These are phyloP conservation scores for Naganishia liquefaciens DNA, from an alignment of 1,284 basidiomycete genomes.

Conservation along the genomic window DNA sequence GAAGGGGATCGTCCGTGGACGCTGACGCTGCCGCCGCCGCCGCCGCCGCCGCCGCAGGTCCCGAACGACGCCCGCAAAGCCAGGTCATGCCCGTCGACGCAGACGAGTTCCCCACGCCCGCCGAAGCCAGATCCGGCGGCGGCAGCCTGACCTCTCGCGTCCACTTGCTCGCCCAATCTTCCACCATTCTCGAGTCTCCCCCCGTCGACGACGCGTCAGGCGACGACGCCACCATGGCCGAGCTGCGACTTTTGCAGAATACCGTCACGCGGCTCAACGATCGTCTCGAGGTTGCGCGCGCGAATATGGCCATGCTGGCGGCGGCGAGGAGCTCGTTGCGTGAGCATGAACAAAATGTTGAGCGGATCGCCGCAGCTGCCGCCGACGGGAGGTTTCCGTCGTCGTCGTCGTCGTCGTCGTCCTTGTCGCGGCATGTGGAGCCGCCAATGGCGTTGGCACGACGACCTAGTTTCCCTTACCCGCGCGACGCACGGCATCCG, in stretches of 20 bases:
- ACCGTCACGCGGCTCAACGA: slow-evolving; percentile 24
- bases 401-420: not conserved
- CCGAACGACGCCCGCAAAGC: slow-evolving; percentile 2
- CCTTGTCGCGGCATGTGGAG: not conserved
- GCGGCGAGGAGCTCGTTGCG: slow-evolving; percentile 22
- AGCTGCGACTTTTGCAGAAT: slow-evolving; percentile 16
- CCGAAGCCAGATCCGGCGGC: slow-evolving; percentile 1
- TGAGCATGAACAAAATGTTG: slow-evolving; percentile 1
- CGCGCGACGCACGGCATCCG: slow-evolving; percentile 18
- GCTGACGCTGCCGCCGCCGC: no score
- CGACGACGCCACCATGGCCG: not conserved
- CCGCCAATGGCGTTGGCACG: not conserved
- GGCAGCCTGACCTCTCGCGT: not conserved
- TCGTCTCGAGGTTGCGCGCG: slow-evolving; percentile 18
- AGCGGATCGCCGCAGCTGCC: not conserved
- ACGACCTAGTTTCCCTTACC: slow-evolving; percentile 27
- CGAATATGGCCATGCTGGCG: slow-evolving; percentile 20
- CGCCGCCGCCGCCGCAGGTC: no score
- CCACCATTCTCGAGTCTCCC: not conserved
- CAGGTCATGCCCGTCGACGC: not conserved
- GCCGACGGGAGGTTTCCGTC: not conserved
- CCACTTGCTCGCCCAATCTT: not conserved
- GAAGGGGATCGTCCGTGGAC: no score
- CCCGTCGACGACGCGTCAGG: not conserved
- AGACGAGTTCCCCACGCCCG: slow-evolving; percentile 10